A percentile compares a stretch with the other conserved stretches of the same genome.
Evolutionary conservation across 345 rosid genomes (phyloP).

Genomic region (Xanthoceras sorbifolium): DNA sequence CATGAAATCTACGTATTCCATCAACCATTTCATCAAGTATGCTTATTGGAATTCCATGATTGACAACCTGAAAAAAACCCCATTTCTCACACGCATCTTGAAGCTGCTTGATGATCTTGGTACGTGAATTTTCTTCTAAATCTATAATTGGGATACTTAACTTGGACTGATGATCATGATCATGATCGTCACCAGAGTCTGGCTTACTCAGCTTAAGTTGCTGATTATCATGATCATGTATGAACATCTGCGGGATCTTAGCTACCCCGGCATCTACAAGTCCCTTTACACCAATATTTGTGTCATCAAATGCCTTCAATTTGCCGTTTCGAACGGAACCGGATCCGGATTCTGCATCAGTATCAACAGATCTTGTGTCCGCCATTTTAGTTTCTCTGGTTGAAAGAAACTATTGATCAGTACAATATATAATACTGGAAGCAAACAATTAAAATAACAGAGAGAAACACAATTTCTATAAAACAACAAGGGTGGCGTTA

Average conservation of each 20-base stretch:
- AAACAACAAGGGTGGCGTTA: no score
- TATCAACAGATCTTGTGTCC: neutral
- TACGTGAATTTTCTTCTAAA: conserved; percentile 15
- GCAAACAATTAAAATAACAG: no score
- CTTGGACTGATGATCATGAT: neutral
- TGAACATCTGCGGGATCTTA: conserved; percentile 36
- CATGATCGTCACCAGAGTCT: neutral
- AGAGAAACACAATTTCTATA: no score
- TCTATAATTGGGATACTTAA: conserved; percentile 39
- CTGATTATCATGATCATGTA: neutral
- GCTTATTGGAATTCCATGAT: conserved; percentile 19
- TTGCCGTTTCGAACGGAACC: neutral
- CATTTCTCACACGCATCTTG: conserved; percentile 27
- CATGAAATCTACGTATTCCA: conserved; percentile 38
- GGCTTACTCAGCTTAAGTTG: no score
- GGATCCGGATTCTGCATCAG: neutral
- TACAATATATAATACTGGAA: no score
- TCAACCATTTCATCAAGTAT: conserved; percentile 33
- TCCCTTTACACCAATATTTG: conserved; percentile 41
- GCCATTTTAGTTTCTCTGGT: neutral
- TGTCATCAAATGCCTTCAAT: conserved; percentile 32
- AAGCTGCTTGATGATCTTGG: conserved; percentile 19
- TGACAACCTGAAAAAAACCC: no score
- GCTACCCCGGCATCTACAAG: conserved; percentile 33
- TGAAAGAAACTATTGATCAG: no score